Base-by-base conservation (phyloP, 2,329 filamentous ascomycete species). In the Talaromyces sp. region DNA sequence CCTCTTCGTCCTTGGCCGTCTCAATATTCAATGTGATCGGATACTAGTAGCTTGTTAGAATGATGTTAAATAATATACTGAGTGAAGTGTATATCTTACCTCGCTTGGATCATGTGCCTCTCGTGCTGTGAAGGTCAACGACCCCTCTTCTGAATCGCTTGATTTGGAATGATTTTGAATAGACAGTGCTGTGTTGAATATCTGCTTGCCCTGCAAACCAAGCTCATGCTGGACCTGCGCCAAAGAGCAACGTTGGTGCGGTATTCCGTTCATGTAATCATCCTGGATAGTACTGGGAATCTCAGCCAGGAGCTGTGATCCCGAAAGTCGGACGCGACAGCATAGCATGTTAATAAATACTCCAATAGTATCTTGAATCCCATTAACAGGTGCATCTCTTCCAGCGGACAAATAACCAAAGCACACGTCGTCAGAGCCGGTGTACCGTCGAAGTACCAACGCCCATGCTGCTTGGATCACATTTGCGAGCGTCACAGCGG, bases 321-420 rank as follows among this genome's bases (percentile, higher is more conserved):
- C 71, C 59, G 55, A 70, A 60, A 68, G 81, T 65, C 60, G 73
- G 4, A 84, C 72, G 6, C 79, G 77, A 62, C 78, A 83, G 53
- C 82, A 79, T 2, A 85, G 75, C 78, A 85, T 84, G 59, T 83
- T 84, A 62, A 85, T 81, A 55, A 84, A 81, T 15, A 75, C 72
- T 4, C 81, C 81, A 51, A 82, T 77, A 22, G 78, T 77, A 28
- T 77, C 73, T 55, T 81, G 73, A 11, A 83, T 78, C 1, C 74
- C 75, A 5, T 74, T 68, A 9, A 83, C 69, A 2, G 78, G 77
- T 15, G 78, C 72, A 65, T 83, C 80, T 59, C 78, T 70, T 17
- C 77, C 76, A 19, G 76, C 74, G 9, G 73, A 72, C 4, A 75
- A 67, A 53, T 77, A 76, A 5, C 76, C 78, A 57, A 80, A 80